Evolutionary conservation across 805 yeast genomes (phyloP).

Genomic region (Kodamaea lidongshanica): DNA sequence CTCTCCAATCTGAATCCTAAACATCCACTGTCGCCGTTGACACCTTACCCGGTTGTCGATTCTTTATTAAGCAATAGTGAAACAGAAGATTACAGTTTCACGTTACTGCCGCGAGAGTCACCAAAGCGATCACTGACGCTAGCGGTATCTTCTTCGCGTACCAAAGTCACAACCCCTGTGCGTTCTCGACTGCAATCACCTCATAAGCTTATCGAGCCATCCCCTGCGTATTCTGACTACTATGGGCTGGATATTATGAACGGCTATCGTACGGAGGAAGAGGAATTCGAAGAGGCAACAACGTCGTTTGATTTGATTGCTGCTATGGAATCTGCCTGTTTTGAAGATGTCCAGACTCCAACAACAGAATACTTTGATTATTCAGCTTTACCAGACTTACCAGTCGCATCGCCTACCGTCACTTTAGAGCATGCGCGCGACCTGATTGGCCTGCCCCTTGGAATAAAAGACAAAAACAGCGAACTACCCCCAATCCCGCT

Average conservation of each 20-base stretch:
- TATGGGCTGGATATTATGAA: constrained; percentile 3
- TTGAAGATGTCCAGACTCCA: constrained; percentile 15
- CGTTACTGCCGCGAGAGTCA: too few relatives aligned
- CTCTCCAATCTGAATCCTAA: too few relatives aligned
- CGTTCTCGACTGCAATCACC: constrained; percentile 1
- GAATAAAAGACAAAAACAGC: constrained; percentile 13
- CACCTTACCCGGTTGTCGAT: too few relatives aligned
- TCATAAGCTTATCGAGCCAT: constrained; percentile 1
- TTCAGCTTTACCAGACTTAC: constrained; percentile 31
- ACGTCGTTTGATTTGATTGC: constrained; percentile 6
- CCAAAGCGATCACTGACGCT: too few relatives aligned
- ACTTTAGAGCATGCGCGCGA: constrained; percentile 1
- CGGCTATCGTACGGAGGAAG: too few relatives aligned
- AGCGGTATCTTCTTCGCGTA: too few relatives aligned
- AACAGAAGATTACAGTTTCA: too few relatives aligned
- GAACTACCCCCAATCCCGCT: constrained; percentile 40
- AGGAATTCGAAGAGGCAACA: not conserved
- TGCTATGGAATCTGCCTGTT: constrained; percentile 7
- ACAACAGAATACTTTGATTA: constrained; percentile 26
- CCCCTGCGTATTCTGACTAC: constrained; percentile 7
- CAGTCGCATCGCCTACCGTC: constrained; percentile 9
- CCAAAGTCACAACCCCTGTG: too few relatives aligned
- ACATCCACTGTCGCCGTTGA: too few relatives aligned
- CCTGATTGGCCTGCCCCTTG: constrained; percentile 5
- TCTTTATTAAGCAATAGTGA: too few relatives aligned